phyloP scores from a whole-genome alignment of 805 yeast genomes.

The Wickerhamomyces silvicola region DNA sequence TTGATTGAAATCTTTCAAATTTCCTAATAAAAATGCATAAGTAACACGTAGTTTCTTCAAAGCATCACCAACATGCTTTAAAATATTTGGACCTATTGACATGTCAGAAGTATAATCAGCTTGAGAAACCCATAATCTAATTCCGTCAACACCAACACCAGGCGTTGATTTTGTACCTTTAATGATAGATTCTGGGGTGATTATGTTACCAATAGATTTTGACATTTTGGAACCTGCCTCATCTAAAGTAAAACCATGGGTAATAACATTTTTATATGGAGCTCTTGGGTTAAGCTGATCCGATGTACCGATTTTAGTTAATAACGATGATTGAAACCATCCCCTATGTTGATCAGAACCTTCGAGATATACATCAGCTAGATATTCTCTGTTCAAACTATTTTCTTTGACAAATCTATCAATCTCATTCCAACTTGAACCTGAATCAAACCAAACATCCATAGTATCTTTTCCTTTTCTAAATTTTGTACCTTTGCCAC shows the following conservation, averaged over 20 bases:
- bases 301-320: slow-evolving; percentile 60
- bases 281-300: slow-evolving; percentile 26
- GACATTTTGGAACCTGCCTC: slow-evolving; percentile 88
- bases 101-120: slow-evolving; percentile 82
- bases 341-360: slow-evolving; percentile 99
- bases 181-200: slow-evolving; percentile 63
- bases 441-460: slow-evolving; percentile 99
- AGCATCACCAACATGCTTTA: slow-evolving; percentile 72
- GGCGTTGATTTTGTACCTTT: slow-evolving; percentile 51
- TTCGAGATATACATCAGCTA: slow-evolving; percentile 84
- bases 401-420: slow-evolving; percentile 31
- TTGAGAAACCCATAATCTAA: slow-evolving; percentile 86
- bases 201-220: slow-evolving; percentile 80
- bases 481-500: slow-evolving; percentile 36
- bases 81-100: slow-evolving; percentile 60
- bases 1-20: slow-evolving; percentile 41
- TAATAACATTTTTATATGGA: slow-evolving; percentile 72
- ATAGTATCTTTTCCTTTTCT: slow-evolving; percentile 80
- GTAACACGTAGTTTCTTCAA: slow-evolving; percentile 79
- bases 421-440: slow-evolving; percentile 79
- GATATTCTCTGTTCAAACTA: slow-evolving; percentile 31
- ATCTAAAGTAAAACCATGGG: slow-evolving; percentile 93
- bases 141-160: slow-evolving; percentile 81
- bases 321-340: slow-evolving; percentile 93
- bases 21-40: slow-evolving; percentile 76